Evolutionary conservation across 306 rosid species (phyloP), one percentile per base, ranked within the genome.

Genomic region (Malus sieversii): DNA sequence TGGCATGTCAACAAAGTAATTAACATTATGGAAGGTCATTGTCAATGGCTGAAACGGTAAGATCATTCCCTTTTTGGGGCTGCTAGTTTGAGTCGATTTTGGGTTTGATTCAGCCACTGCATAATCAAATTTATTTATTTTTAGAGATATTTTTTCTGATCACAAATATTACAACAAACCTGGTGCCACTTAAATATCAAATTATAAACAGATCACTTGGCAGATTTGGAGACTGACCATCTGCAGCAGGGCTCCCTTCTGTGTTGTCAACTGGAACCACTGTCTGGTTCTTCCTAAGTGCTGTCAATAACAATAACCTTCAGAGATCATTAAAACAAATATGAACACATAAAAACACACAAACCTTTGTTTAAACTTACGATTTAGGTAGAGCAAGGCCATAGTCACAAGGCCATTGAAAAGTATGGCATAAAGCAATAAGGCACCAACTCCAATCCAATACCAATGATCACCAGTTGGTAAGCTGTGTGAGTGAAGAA

Each of bases 41-140:
- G 97, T 91, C 76, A 93, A 78, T 70, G 98, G 97, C 76, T 89
- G 86, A 81, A 93, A 93, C 44, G 98, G 96, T 87, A 93, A 96
- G 83, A 89, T 93, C 98, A 93, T 93, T 85, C 98, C 98, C 85
- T 89, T 91, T 58, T 22, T 74, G 53, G 51, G 72, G 48, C 52
- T 73, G 55, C 70, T 79, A 25, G 69, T 79, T 72, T 58, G 72
- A 25, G 75, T 33, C 61, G 85, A 77, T 73, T 42, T 62, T 51
- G 79, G 25, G 20, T 46, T 66, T 70, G 71, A 4, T 52, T 84
- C 68, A 19, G 51, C 55, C 38, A 6, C 96, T 85, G 89, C 78
- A 81, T 42, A 76, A 78, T 74, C 81, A 82, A 53, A 70, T 69
- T 18, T 72, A 27, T 46, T 59, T 38, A n/a, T 35, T 38, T 44